Percentiles rank a stretch among this genome's conserved stretches.
phyloP scores from a whole-genome alignment of 306 rosid genomes.

The Vigna hirtella region DNA sequence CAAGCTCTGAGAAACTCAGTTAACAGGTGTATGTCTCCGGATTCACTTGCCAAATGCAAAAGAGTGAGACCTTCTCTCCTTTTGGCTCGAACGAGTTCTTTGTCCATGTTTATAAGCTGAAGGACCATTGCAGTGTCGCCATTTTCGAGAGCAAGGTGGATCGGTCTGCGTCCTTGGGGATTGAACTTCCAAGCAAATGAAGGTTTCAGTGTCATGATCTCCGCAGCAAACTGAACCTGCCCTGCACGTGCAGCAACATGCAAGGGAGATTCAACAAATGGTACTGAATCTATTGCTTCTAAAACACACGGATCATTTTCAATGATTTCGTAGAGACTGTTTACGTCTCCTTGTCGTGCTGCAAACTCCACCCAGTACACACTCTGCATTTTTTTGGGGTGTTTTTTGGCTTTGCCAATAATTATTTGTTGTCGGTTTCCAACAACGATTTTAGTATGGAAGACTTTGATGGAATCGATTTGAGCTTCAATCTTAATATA shows the following conservation, averaged over 20 bases:
- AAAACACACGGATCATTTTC: background rate
- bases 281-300: background rate
- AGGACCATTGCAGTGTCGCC: background rate
- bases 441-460: too few species aligned
- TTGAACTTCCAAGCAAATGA: background rate
- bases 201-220: background rate
- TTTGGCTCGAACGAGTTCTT: background rate
- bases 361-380: background rate
- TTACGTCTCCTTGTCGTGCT: background rate
- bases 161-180: background rate
- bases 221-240: background rate
- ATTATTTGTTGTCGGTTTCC: too few species aligned
- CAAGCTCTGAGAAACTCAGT: slow-evolving; percentile 36
- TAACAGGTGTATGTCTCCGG: slow-evolving; percentile 16
- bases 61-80: background rate
- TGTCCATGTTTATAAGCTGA: background rate
- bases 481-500: too few species aligned
- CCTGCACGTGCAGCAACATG: background rate
- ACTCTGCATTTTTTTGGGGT: too few species aligned
- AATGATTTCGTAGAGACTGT: background rate
- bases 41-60: background rate
- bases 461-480: too few species aligned
- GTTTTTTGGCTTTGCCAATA: too few species aligned
- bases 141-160: background rate
- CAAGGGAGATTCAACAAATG: background rate